Evolutionary conservation across 768 basidiomycete genomes (phyloP), one percentile per base, ranked within the genome.

Genomic region (Leccinum subtestaceum): DNA sequence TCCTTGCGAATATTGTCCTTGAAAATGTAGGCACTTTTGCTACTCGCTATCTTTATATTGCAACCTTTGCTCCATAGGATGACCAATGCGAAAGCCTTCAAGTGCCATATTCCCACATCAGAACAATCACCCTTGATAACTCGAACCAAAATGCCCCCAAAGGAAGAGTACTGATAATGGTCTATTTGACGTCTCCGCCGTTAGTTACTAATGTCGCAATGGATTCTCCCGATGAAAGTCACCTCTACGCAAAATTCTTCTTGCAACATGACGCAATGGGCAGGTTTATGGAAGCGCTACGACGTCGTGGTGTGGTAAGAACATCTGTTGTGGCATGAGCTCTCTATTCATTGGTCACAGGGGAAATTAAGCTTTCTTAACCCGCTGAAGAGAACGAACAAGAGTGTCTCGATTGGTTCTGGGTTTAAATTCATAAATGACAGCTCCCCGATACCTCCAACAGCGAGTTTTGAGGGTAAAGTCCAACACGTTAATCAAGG

Each of bases 41-140:
- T 13, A 12, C 23, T 40, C 15, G 45, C 46, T 34, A 29, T 50
- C 23, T 45, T 57, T 23, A 23, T 53, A 40, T 67, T 38, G 54
- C 17, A n/a, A n/a, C 49, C 15, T 48, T 12, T 63, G 21, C 60
- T 58, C 23, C 10, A 55, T 53, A 80, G 84, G 80, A 76, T 17
- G 82, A 80, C 58, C 66, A 72, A 47, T 76, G 80, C 47, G 85
- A 87, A 43, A 83, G 82, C 4, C 70, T 87, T 21, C 75, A 78
- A 53, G 70, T 83, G 3, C 71, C 73, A 4, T 85, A 81, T 66
- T 25, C 62, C 72, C 49, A 67, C 67, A n/a, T 69, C 58, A 56
- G 62, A 59, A 64, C 64, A 25, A 65, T 72, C 52, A 66, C 66
- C 46, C 34, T 74, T 27, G 53, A 67, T 63, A 56, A 65, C 45